Conservation (phyloP, 2,329 filamentous ascomycete genomes). For the Thelonectria discophora region DNA sequence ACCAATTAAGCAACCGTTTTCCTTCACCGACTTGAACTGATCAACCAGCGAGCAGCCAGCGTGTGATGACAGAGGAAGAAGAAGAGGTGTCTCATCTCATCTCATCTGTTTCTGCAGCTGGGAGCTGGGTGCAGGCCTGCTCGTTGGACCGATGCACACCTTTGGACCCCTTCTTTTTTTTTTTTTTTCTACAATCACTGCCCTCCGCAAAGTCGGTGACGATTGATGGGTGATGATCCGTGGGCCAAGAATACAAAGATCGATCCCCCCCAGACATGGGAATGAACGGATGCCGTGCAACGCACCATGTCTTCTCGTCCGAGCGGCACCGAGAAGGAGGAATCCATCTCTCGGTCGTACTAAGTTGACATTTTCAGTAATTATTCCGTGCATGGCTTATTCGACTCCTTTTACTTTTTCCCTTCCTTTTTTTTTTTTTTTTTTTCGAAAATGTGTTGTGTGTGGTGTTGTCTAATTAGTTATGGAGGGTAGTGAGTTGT, state of each 20-base stretch:
- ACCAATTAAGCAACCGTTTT: background rate
- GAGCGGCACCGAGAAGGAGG: no score
- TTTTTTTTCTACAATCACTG: background rate
- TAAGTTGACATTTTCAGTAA: no score
- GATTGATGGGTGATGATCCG: no score
- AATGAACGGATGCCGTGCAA: constrained; percentile 8
- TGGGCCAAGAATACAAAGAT: background rate
- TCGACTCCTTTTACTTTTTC: no score
- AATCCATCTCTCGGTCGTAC: no score
- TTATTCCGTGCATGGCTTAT: no score
- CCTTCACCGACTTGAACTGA: constrained; percentile 22
- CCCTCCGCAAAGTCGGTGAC: background rate
- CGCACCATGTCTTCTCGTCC: constrained; percentile 4
- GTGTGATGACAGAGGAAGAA: no score
- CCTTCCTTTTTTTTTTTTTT: no score
- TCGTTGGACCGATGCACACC: background rate
- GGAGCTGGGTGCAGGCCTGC: constrained; percentile 1
- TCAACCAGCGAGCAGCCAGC: background rate
- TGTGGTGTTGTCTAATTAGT: constrained; percentile 28
- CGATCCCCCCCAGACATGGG: constrained; percentile 7
- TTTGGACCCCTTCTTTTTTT: background rate
- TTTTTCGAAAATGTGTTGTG: background rate
- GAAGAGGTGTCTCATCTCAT: background rate
- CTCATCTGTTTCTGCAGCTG: constrained; percentile 4
- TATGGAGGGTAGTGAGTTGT: constrained; percentile 37